Evolutionary conservation across 2,329 filamentous ascomycete genomes (phyloP), one percentile per base, ranked within the genome.

Genomic region (Beauveria australis): DNA sequence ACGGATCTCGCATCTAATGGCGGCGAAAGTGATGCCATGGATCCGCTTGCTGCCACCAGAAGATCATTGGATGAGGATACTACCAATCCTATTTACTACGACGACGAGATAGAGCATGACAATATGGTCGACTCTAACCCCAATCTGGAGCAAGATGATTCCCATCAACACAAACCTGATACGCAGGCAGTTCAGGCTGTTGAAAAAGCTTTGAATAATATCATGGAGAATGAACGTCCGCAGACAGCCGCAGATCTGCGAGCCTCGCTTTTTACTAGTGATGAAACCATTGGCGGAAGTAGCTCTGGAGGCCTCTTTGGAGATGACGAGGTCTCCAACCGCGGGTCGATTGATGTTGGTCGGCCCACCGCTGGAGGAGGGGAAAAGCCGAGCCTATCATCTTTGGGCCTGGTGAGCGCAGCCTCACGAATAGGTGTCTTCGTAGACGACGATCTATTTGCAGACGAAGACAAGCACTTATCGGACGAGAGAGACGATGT

Each of bases 401-500:
- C 94, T 0, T 77, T 99, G 3, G 94, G 94, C 0, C 82, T 99
- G 5, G 91, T 99, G 2, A 95, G 91, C 62, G 88, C 89, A 6
- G 89, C 91, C 16, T 91, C 90, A 18, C 87, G 91, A 24, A 92
- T 92, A 62, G 92, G 93, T 1, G 94, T 99, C 2, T 99, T 99
- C 72, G 85, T 90, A 7, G 90, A 96, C 66, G 90, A 97, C 69
- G 91, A 97, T 69, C 82, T 99, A 5, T 97, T 97, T 70, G 89
- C 87, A 1, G 93, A 97, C 64, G 91, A 96, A 68, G 85, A 90
- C 67, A 92, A 87, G 67, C 91, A 91, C 66, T 79, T 92, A 6
- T 89, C 92, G 57, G 93, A 97, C 66, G 92, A 96, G 67, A 86
- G 88, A 57, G 90, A 92, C 55, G 91, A 93, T 62, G 81, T 81